Conservation (phyloP, 2,329 filamentous ascomycete genomes). For the Colletotrichum musae region DNA sequence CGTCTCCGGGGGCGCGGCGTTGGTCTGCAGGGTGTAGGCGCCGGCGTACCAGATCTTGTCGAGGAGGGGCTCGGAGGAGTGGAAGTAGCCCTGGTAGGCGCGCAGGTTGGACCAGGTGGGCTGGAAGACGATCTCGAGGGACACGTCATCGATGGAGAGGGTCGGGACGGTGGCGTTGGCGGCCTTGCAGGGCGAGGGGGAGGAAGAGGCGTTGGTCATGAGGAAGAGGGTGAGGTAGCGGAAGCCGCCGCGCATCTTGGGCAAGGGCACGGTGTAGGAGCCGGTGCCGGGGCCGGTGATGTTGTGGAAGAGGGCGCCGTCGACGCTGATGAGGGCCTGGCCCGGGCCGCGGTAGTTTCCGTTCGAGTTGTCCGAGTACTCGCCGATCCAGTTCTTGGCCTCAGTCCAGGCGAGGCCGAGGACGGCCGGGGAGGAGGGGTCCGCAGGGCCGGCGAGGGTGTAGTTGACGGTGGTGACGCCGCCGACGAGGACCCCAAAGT, state of each 20-base stretch:
- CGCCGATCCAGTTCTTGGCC: conserved; percentile 62
- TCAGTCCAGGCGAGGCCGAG: conserved; percentile 64
- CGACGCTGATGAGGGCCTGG: conserved; percentile 43
- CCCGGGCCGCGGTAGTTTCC: conserved; percentile 55
- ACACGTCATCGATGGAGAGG: conserved; percentile 51
- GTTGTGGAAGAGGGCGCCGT: conserved; percentile 62
- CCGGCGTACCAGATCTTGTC: conserved; percentile 68
- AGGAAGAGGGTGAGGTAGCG: conserved; percentile 65
- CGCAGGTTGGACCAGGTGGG: conserved; percentile 61
- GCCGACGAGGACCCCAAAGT: conserved; percentile 72
- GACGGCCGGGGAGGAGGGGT: conserved; percentile 46
- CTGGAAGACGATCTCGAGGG: conserved; percentile 55
- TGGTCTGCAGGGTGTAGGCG: conserved; percentile 61
- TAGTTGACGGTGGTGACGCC: conserved; percentile 69
- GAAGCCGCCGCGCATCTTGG: conserved; percentile 65
- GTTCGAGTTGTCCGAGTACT: conserved; percentile 64
- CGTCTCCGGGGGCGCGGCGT: conserved; percentile 44
- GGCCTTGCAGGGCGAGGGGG: background rate
- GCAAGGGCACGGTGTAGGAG: conserved; percentile 52
- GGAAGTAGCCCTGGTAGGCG: conserved; percentile 69
- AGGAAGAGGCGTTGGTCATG: conserved; percentile 32
- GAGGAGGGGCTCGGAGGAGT: conserved; percentile 62
- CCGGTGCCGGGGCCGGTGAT: conserved; percentile 51
- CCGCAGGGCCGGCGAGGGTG: conserved; percentile 50
- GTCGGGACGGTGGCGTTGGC: background rate